phyloP scores from a whole-genome alignment of 2,329 filamentous ascomycete genomes.

The Colletotrichum sp. region DNA sequence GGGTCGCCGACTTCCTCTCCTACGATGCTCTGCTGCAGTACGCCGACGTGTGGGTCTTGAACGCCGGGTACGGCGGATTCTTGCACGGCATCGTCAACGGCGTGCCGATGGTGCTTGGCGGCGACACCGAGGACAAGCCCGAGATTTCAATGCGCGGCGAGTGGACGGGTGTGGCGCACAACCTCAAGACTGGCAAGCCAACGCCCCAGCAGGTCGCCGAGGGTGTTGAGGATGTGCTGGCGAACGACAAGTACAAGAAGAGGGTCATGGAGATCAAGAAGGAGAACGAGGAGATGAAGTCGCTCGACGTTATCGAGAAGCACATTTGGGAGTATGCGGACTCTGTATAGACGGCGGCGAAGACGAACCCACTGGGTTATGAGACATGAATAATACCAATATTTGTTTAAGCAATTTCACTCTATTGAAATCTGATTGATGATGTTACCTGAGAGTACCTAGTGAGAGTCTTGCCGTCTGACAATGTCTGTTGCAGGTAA shows the following conservation, averaged over 20 bases:
- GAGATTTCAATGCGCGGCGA: slow-evolving; percentile 46
- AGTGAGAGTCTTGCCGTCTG: background rate
- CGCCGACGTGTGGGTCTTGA: slow-evolving; percentile 50
- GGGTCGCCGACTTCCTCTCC: slow-evolving; percentile 51
- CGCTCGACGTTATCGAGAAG: slow-evolving; percentile 7
- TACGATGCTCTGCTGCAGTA: slow-evolving; percentile 51
- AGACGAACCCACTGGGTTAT: background rate
- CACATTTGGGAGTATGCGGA: slow-evolving; percentile 20
- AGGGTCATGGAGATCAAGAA: slow-evolving; percentile 31
- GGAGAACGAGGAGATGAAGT: slow-evolving; percentile 36
- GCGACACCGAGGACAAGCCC: slow-evolving; percentile 44
- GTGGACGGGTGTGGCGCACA: slow-evolving; percentile 48
- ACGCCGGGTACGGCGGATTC: slow-evolving; percentile 54
- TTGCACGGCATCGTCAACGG: slow-evolving; percentile 48
- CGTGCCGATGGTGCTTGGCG: slow-evolving; percentile 52
- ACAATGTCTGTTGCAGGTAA: background rate
- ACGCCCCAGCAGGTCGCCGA: slow-evolving; percentile 28
- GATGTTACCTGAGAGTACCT: too few relatives aligned
- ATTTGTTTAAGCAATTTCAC: background rate
- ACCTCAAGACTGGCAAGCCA: slow-evolving; percentile 41
- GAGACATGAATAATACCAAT: background rate
- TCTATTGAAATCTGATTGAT: background rate
- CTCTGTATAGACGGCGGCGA: background rate
- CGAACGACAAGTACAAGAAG: slow-evolving; percentile 31
- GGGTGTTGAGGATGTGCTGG: slow-evolving; percentile 36